Evolutionary conservation across 345 rosid species (phyloP).

Genomic region (Geranium brycei): DNA sequence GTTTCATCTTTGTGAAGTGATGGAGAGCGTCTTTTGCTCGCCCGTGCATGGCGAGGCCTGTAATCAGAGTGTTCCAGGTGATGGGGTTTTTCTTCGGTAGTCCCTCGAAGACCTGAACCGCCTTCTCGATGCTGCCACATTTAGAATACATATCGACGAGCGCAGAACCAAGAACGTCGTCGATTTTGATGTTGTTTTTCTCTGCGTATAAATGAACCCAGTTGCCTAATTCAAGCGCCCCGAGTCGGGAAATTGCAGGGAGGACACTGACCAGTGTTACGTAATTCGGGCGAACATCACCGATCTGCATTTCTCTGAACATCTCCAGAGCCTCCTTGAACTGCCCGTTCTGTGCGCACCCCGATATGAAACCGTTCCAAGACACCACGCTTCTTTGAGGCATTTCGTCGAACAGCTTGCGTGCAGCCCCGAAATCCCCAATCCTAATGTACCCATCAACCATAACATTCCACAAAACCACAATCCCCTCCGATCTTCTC

Average conservation of each 20-base stretch:
- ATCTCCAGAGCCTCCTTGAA: conserved; percentile 46
- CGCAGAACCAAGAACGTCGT: conserved; percentile 59
- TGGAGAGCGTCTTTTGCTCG: conserved; percentile 41
- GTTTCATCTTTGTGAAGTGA: conserved; percentile 36
- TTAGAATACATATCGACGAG: conserved; percentile 68
- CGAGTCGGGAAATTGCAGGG: conserved; percentile 44
- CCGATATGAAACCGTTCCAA: conserved; percentile 65
- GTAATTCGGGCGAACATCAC: conserved; percentile 32
- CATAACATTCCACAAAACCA: conserved; percentile 68
- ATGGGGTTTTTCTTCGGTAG: conserved; percentile 33
- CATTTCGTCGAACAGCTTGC: conserved; percentile 17
- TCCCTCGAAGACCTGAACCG: conserved; percentile 39
- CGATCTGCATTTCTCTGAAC: conserved; percentile 42
- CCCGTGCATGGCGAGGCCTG: conserved; percentile 60
- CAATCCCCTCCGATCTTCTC: conserved; percentile 41
- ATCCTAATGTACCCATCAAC: conserved; percentile 44
- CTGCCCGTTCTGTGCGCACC: conserved; percentile 46
- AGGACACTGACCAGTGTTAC: conserved; percentile 61
- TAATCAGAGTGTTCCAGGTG: conserved; percentile 55
- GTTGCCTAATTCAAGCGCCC: conserved; percentile 47
- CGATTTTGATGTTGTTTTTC: conserved; percentile 27
- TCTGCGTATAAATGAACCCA: conserved; percentile 61
- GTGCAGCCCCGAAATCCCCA: conserved; percentile 35
- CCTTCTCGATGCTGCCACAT: conserved; percentile 57
- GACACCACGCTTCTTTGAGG: conserved; percentile 42